Base-by-base conservation (phyloP, 208 protist species). In the Leishmania arabica region DNA sequence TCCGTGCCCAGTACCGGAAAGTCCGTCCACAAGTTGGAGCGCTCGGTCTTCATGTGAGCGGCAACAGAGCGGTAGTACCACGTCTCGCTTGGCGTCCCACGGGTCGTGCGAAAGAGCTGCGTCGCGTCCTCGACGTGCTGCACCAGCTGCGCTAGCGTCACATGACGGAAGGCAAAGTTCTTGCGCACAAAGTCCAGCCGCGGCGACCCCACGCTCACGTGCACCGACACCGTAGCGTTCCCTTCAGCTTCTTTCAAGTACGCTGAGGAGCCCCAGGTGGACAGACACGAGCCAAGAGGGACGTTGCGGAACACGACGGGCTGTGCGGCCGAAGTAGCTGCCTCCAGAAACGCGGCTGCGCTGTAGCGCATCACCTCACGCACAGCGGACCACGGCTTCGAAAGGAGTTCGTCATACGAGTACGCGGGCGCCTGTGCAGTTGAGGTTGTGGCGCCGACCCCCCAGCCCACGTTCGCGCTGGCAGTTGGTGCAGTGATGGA, bases 141-240 rank as follows among this genome's bases (percentile, higher is more conserved):
- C 21, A 98, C 84, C n/a, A 98, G 85, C 45, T 94, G 85, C 9
- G 71, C 65, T 42, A 98, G 94, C 4, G 73, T 53, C 0, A 98
- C 89, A 68, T 96, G 93, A 47, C 88, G 92, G 80, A 97, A 97
- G 34, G 80, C 45, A 81, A 98, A 98, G 79, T 98, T 98, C 76
- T 98, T 98, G 37, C 90, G 90, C 53, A 96, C 95, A 95, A 98
- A 98, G 86, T 98, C 95, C n/a, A 98, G 89, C 27, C 88, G 58
- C 24, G 89, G 75, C 19, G 89, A 86, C 45, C 71, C 82, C 47
- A 88, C 79, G 0, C 90, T 84, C 17, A 97, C 91, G 80, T 98
- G 95, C 74, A 98, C 95, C 8, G 95, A 96, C 24, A 98, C 89
- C 11, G 71, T 85, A 21, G 91, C 81, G 66, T 80, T 73, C 4